Evolutionary conservation across 345 rosid species (phyloP).

Genomic region (Angophora floribunda): DNA sequence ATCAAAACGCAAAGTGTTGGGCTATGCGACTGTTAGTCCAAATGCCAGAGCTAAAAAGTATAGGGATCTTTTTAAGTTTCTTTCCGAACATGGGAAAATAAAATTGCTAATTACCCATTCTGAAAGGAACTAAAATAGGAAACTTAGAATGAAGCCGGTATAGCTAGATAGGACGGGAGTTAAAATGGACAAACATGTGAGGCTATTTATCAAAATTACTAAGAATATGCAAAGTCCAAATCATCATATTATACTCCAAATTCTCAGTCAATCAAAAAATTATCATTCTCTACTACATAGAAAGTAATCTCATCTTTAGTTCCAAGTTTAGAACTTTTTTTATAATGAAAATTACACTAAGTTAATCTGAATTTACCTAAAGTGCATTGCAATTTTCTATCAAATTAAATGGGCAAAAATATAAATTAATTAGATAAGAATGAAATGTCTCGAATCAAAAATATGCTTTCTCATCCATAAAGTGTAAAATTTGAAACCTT

Average conservation of each 20-base stretch:
- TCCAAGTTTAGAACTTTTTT: too few species aligned
- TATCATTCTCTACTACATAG: too few species aligned
- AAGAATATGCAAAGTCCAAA: neutral
- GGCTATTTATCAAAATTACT: neutral
- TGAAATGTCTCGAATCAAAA: neutral
- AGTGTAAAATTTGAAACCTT: neutral
- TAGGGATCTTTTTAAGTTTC: neutral
- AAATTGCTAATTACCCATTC: neutral
- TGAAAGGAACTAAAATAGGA: neutral
- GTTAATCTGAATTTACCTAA: too few species aligned
- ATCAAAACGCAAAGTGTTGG: neutral
- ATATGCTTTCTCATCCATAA: neutral
- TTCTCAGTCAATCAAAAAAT: neutral
- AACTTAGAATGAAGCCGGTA: neutral
- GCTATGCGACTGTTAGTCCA: neutral
- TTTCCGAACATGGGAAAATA: neutral
- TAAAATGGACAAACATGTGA: neutral
- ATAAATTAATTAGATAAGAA: too few species aligned
- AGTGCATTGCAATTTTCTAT: neutral
- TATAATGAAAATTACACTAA: too few species aligned
- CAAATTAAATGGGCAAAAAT: neutral
- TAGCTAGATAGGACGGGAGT: neutral
- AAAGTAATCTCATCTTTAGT: too few species aligned
- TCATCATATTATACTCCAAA: neutral
- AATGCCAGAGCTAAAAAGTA: neutral